Base-by-base conservation (phyloP, 1,284 basidiomycete species). In the Fomitopsis schrenkii region DNA sequence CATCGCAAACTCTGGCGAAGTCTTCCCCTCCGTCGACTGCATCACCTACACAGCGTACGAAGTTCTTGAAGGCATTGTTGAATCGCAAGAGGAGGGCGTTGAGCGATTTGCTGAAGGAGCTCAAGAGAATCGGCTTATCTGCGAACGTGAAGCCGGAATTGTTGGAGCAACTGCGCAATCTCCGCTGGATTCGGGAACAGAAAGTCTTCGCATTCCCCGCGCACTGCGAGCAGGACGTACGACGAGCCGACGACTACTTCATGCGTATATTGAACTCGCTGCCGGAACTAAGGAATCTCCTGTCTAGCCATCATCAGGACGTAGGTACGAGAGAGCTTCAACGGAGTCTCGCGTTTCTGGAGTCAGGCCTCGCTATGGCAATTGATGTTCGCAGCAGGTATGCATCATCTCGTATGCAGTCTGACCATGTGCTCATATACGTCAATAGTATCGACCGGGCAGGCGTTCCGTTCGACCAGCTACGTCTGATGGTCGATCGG, bases 41-140 rank as follows among this genome's bases (percentile, higher is more conserved):
- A 1, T 72, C 85, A 2, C 77, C 80, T 38, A 86, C 91, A 63
- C 87, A 85, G 54, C 86, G 90, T 57, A 79, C 80, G 61, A 95
- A 94, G 75, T 80, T 85, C 50, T 81, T 86, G 65, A 97, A 97
- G 73, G 85, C 89, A 41, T 75, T 91, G 5, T 74, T 96, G 55
- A 85, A 89, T 8, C 85, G 93, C 36, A 99, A 99, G 77, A 83
- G 92, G 62, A 95, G 94, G 71, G 96, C 95, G 1, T 96, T 91
- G 85, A 87, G 90, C 33, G 95, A 98, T 71, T 79, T 98, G 22
- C 80, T 98, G 64, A 97, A 95, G 75, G 93, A 96, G 70, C 80
- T 98, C 42, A 93, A 93, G 70, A 83, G 85, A 1, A 79, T 87
- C 35, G 97, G 97, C 5, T 82, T 98, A 61, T 81, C 93, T 0